Evolutionary conservation across 2,329 filamentous ascomycete genomes (phyloP), one percentile per base, ranked within the genome.

Genomic region (Metarhizium humberi): DNA sequence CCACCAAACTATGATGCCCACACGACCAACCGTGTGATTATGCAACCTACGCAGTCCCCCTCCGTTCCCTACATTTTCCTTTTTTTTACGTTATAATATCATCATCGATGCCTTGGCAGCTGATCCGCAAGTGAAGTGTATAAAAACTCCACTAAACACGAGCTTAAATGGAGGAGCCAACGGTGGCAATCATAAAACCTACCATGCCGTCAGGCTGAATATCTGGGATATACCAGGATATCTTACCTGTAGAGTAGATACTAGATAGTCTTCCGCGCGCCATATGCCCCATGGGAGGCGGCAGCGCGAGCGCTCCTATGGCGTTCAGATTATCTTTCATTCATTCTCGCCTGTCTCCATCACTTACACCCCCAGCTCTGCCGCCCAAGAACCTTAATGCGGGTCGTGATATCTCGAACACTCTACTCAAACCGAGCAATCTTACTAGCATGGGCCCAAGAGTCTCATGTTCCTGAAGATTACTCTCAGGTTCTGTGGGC

Each of bases 371-470:
- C 13, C 13, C 42, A 45, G 42, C 42, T 45, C 20, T 65, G 49
- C 14, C 67, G 63, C 6, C 65, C 64, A 4, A 60, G 55, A 13
- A 74, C 57, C 55, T 66, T 65, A 10, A 65, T 59, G 1, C 45
- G 52, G 38, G 68, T 60, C 29, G 69, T 67, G 58, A 74, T 66
- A n/a, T 69, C 63, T 53, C 59, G 62, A 56, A 64, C 71, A 38
- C 64, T 63, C 54, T 71, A 62, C 57, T 73, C 64, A 50, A 72
- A 69, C 7, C 68, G 61, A 42, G 63, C 59, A 0, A 58, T 58
- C 51, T 66, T 69, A 52, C 64, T 67, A 2, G 68, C 66, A 56
- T 73, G 61, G 6, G 73, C 60, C 71, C 67, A 75, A 55, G 73
- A 72, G 36, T 73, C 59, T 61, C 61, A 69, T 16, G 61, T 67